Percentiles rank a stretch among this genome's conserved stretches.
Evolutionary conservation across 768 basidiomycete genomes (phyloP).

Genomic region (Kwoniella mangroviensis): DNA sequence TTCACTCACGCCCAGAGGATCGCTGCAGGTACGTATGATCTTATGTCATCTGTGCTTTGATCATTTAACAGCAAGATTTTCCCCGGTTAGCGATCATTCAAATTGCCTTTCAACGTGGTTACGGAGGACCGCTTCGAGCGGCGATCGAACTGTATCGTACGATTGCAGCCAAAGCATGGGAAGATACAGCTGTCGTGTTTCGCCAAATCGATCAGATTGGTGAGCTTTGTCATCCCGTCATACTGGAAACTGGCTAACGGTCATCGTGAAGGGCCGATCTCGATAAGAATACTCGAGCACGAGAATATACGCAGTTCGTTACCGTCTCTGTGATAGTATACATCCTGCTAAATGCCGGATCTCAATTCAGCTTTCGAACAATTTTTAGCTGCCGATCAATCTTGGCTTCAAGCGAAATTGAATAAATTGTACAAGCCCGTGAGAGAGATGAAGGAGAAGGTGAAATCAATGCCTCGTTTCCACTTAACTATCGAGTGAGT

Average conservation of each 20-base stretch:
- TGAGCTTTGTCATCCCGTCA: conserved; percentile 10
- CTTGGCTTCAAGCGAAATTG: not conserved
- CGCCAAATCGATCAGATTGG: conserved; percentile 89
- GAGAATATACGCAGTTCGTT: conserved; percentile 63
- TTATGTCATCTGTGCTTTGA: too few relatives aligned
- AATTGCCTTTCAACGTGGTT: conserved; percentile 69
- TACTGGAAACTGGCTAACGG: too few relatives aligned
- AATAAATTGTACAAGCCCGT: not conserved
- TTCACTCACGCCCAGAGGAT: conserved; percentile 80
- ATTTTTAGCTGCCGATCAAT: conserved; percentile 28
- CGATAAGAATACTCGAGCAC: conserved; percentile 71
- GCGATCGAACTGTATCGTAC: conserved; percentile 81
- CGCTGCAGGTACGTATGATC: conserved; percentile 65
- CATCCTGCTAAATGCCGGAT: too few relatives aligned
- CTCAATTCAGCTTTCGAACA: conserved; percentile 33
- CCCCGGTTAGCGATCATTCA: conserved; percentile 70
- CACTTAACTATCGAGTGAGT: conserved; percentile 7
- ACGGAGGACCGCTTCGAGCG: conserved; percentile 71
- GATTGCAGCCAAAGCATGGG: conserved; percentile 86
- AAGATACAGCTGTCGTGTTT: conserved; percentile 79
- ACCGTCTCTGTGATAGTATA: not conserved
- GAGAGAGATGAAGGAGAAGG: conserved; percentile 3
- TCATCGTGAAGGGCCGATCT: conserved; percentile 30
- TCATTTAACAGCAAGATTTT: not conserved
- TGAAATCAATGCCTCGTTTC: conserved; percentile 3